A percentile compares a stretch with the other conserved stretches of the same genome.
Conservation (phyloP, 257 asterid genomes). For the Solanum tarijense region DNA sequence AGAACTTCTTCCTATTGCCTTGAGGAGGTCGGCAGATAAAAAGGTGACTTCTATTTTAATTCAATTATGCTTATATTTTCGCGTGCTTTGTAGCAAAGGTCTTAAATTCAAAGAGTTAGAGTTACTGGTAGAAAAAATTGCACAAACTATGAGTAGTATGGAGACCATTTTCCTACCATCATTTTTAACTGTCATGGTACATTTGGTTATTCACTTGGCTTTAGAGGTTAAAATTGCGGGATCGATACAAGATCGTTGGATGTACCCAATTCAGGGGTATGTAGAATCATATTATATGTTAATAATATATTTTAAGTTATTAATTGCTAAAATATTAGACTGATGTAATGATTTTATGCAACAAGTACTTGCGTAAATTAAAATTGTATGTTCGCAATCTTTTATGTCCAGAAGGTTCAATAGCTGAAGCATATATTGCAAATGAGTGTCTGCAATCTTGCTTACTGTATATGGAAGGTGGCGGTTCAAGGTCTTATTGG, state of each 20-base stretch:
- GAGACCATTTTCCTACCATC: neutral
- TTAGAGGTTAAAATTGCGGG: neutral
- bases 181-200: neutral
- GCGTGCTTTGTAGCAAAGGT: neutral
- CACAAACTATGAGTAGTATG: neutral
- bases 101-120: neutral
- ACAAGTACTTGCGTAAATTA: neutral
- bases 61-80: neutral
- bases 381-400: neutral
- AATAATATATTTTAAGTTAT: neutral
- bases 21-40: neutral
- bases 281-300: neutral
- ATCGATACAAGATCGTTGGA: neutral
- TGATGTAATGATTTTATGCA: neutral
- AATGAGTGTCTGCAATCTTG: neutral
- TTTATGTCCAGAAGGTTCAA: neutral
- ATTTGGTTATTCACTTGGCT: neutral
- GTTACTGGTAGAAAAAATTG: neutral
- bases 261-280: neutral
- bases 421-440: neutral
- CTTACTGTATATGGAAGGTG: neutral
- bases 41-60: neutral
- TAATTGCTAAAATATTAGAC: neutral
- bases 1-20: neutral
- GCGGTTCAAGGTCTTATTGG: neutral